These are phyloP conservation scores for Logfia minima DNA, from an alignment of 129 eudicot genomes.

Conservation along the genomic window DNA sequence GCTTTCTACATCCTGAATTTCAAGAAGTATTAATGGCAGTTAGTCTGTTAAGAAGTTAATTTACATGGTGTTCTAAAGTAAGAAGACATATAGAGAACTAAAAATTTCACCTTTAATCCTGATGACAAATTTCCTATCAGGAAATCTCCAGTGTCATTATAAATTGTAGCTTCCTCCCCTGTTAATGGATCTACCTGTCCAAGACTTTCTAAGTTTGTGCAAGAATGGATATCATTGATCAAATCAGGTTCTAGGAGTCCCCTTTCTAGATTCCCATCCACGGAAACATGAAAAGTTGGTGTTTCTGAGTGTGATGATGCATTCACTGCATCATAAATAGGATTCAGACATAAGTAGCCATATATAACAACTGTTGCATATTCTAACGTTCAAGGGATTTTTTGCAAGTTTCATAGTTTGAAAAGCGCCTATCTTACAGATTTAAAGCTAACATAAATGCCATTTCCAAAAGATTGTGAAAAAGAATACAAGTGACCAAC, in stretches of 20 bases:
- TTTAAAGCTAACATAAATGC: not conserved
- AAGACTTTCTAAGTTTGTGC: conserved; percentile 26
- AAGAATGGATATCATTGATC: conserved; percentile 24
- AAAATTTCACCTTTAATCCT: conserved; percentile 42
- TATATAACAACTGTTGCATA: conserved; percentile 7
- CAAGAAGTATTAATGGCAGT: conserved; percentile 9
- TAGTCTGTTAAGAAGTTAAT: not conserved
- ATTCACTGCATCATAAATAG: conserved; percentile 26
- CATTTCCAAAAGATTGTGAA: not conserved
- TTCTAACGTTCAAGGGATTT: not conserved
- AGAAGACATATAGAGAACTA: not conserved
- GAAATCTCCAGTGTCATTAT: conserved; percentile 34
- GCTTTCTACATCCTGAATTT: conserved; percentile 49
- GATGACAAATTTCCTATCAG: conserved; percentile 32
- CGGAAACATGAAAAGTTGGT: conserved; percentile 28
- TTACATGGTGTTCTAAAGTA: not conserved
- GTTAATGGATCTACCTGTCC: conserved; percentile 39
- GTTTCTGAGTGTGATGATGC: conserved; percentile 37
- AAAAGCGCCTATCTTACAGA: no score
- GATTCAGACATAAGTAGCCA: not conserved
- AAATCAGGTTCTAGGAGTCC: conserved; percentile 21
- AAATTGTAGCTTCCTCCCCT: conserved; percentile 43
- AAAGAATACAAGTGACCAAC: not conserved
- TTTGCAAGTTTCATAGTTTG: not conserved
- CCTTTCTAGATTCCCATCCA: conserved; percentile 22